Evolutionary conservation across 441 rosid species (phyloP).

Genomic region (Dalechampia spathulata): DNA sequence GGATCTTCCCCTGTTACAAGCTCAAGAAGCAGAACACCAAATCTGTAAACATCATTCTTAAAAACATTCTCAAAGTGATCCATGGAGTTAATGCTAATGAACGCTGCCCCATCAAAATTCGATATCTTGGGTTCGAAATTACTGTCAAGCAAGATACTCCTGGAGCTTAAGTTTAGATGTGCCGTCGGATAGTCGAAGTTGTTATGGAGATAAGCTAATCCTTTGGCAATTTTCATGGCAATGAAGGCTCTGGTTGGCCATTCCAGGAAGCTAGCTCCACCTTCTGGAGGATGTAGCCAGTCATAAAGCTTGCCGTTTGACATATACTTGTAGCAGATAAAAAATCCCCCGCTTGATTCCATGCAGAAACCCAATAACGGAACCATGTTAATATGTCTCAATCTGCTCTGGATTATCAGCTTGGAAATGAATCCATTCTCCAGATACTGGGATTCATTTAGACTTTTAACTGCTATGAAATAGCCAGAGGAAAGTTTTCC

Average conservation of each 20-base stretch:
- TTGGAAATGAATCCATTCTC: neutral
- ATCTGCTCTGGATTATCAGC: neutral
- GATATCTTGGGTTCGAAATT: slow-evolving; percentile 6
- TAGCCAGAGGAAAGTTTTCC: neutral
- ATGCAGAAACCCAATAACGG: slow-evolving; percentile 15
- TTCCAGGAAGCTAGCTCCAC: neutral
- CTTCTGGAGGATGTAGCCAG: slow-evolving; percentile 1
- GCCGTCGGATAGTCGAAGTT: neutral
- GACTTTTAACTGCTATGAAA: slow-evolving; percentile 7
- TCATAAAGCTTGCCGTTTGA: slow-evolving; percentile 14
- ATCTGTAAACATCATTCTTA: neutral
- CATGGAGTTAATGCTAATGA: neutral
- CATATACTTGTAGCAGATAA: slow-evolving; percentile 14
- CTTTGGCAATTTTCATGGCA: neutral
- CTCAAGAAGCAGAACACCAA: slow-evolving; percentile 9
- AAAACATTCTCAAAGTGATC: neutral
- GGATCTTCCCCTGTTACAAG: slow-evolving; percentile 4
- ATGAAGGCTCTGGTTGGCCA: slow-evolving; percentile 11
- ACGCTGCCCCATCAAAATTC: neutral
- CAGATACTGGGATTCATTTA: neutral
- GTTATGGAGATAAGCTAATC: neutral
- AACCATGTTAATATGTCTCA: slow-evolving; percentile 10
- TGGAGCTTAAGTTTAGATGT: neutral
- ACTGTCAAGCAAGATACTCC: neutral
- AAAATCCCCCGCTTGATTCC: neutral